phyloP scores from a whole-genome alignment of 805 yeast species.

The Teunomyces cretensis region DNA sequence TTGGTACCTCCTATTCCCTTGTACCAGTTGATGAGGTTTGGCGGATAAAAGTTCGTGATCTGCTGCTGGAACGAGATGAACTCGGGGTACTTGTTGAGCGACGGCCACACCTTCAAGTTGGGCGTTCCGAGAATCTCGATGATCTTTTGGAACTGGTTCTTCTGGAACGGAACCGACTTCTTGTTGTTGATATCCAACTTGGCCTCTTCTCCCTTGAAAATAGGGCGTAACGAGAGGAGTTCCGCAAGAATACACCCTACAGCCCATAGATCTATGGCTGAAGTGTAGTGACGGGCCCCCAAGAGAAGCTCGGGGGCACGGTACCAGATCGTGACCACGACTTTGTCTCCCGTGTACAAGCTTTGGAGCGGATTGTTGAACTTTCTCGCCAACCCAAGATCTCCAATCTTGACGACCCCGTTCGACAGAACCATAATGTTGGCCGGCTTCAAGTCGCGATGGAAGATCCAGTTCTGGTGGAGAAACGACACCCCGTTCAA shows the following conservation, averaged over 20 bases:
- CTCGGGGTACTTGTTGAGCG: constrained; percentile 80
- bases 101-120: constrained; percentile 72
- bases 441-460: constrained; percentile 95
- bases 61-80: constrained; percentile 52
- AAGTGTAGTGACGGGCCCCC: constrained; percentile 92
- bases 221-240: constrained; percentile 80
- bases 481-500: constrained; percentile 86
- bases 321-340: constrained; percentile 96
- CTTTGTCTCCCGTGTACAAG: constrained; percentile 88
- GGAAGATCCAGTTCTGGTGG: constrained; percentile 95
- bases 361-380: constrained; percentile 86
- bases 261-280: constrained; percentile 94
- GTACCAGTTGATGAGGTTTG: constrained; percentile 81
- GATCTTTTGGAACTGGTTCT: constrained; percentile 86
- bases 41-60: constrained; percentile 57
- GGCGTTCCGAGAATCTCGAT: constrained; percentile 95
- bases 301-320: constrained; percentile 87
- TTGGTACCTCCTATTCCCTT: constrained; percentile 76
- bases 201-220: constrained; percentile 97
- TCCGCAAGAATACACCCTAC: constrained; percentile 95
- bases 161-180: constrained; percentile 90
- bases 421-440: constrained; percentile 90
- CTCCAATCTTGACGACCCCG: constrained; percentile 95
- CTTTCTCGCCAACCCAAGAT: constrained; percentile 85
- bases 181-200: constrained; percentile 80